phyloP scores from a whole-genome alignment of 148 eudicot genomes.

The Hydrangea macrophylla region DNA sequence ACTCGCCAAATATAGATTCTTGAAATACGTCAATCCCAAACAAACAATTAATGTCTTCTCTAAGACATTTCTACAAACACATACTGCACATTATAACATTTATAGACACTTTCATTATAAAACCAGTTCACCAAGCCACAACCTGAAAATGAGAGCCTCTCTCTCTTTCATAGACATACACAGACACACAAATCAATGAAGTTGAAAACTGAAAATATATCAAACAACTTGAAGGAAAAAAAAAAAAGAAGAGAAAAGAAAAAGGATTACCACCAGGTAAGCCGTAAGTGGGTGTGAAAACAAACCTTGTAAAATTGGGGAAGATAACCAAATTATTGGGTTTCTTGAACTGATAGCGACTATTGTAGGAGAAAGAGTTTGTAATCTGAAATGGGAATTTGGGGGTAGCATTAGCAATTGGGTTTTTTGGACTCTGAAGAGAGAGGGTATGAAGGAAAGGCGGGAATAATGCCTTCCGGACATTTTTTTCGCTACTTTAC shows the following conservation, averaged over 20 bases:
- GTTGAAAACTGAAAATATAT: background rate
- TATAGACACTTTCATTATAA: background rate
- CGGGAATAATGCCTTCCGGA: slow-evolving; percentile 36
- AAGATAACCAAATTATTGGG: slow-evolving; percentile 7
- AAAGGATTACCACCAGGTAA: background rate
- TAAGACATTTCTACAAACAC: slow-evolving; percentile 54
- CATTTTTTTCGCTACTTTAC: slow-evolving; percentile 22
- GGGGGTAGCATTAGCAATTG: slow-evolving; percentile 7
- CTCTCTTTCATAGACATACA: no score
- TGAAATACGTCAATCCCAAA: background rate
- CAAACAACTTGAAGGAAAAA: background rate
- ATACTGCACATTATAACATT: slow-evolving; percentile 15
- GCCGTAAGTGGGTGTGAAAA: background rate
- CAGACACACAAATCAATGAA: background rate
- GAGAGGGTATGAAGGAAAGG: slow-evolving; percentile 25
- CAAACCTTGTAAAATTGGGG: slow-evolving; percentile 27
- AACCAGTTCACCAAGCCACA: background rate
- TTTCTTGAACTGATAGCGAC: background rate
- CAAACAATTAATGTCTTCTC: background rate
- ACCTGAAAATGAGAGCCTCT: background rate
- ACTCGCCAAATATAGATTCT: background rate
- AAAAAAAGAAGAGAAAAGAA: background rate
- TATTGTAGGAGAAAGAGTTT: slow-evolving; percentile 1
- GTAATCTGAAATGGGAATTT: slow-evolving; percentile 6
- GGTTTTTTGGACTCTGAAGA: slow-evolving; percentile 23